Evolutionary conservation across 768 basidiomycete species (phyloP).

Genomic region (Hemileccinum impolitum): DNA sequence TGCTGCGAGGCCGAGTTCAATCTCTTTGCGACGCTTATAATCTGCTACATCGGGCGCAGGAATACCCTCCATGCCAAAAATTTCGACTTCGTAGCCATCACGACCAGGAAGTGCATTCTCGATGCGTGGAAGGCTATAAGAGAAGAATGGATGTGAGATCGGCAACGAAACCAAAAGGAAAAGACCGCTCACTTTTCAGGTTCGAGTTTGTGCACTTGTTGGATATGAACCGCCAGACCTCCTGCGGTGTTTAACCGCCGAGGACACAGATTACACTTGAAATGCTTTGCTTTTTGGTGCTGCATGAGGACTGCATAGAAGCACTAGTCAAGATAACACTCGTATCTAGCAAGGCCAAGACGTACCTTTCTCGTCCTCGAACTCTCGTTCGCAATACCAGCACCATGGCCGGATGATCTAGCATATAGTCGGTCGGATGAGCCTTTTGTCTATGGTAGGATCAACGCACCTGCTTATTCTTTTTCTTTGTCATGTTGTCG

Average conservation of each 20-base stretch:
- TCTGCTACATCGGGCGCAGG: conserved; percentile 92
- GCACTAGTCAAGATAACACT: background rate
- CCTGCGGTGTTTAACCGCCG: conserved; percentile 95
- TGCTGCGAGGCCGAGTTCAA: conserved; percentile 82
- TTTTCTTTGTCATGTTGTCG: conserved; percentile 50
- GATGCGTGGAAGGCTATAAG: conserved; percentile 70
- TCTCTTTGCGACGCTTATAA: conserved; percentile 94
- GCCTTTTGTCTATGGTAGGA: too few species aligned
- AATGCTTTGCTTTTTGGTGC: conserved; percentile 99
- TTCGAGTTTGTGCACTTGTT: conserved; percentile 99
- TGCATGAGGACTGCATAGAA: conserved; percentile 81
- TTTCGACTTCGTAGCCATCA: conserved; percentile 97
- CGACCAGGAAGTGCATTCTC: conserved; percentile 96
- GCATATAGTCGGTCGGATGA: background rate
- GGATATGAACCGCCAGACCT: conserved; percentile 95
- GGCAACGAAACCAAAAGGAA: background rate
- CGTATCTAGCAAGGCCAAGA: background rate
- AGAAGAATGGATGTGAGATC: conserved; percentile 11
- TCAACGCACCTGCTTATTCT: conserved; percentile 45
- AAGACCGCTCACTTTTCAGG: conserved; percentile 57
- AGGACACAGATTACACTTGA: conserved; percentile 96
- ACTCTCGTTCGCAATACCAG: conserved; percentile 99
- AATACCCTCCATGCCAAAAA: conserved; percentile 99
- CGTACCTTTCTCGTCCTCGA: conserved; percentile 97
- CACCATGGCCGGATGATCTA: conserved; percentile 92